Conservation (phyloP, 257 asterid genomes). For the Fraxinus quadrangulata region DNA sequence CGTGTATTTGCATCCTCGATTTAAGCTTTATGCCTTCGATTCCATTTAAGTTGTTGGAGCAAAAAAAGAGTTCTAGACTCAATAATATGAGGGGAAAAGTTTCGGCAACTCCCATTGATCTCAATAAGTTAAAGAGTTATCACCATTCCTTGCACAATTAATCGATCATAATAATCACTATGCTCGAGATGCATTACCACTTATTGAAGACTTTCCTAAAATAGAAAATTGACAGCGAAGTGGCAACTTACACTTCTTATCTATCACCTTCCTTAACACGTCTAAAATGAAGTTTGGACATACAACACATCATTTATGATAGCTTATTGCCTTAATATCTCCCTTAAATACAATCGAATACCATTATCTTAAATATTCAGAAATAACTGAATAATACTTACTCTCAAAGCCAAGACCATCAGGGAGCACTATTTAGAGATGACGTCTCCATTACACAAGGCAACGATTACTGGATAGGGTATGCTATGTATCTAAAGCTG, state of each 20-base stretch:
- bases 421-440: background rate
- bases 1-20: background rate
- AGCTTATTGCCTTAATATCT: background rate
- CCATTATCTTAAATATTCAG: background rate
- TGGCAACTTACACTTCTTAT: background rate
- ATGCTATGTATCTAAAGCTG: background rate
- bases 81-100: background rate
- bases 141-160: background rate
- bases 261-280: conserved; percentile 11
- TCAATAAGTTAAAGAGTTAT: background rate
- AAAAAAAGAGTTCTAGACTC: background rate
- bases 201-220: background rate
- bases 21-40: conserved; percentile 3
- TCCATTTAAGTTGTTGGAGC: conserved; percentile 10
- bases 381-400: background rate
- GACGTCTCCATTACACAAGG: background rate
- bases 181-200: conserved; percentile 7
- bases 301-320: background rate
- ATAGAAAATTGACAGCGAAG: conserved; percentile 16
- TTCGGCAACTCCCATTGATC: background rate
- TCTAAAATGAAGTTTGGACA: background rate
- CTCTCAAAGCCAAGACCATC: background rate
- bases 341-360: background rate
- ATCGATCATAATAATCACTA: background rate
- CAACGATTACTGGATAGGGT: background rate